These are phyloP conservation scores for Trichoderma sp. DNA, from an alignment of 2,329 filamentous ascomycete species.

Conservation along the genomic window DNA sequence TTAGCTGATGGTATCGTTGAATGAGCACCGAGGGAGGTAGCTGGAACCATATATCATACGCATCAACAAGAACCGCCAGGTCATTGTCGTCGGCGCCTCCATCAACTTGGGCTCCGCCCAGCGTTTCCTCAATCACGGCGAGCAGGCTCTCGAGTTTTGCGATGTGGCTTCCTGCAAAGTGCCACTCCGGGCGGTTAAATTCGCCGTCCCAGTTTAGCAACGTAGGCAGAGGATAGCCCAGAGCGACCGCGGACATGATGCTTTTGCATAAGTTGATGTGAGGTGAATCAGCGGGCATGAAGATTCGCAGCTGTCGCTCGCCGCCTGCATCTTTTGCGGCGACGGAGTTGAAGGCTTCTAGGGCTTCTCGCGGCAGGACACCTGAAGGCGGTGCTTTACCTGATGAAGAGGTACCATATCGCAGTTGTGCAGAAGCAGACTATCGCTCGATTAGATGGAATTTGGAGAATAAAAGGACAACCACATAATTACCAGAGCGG, in stretches of 20 bases:
- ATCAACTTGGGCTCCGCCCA: background rate
- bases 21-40: constrained; percentile 39
- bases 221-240: constrained; percentile 39
- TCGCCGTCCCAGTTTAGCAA: constrained; percentile 40
- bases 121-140: constrained; percentile 29
- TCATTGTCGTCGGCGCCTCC: constrained; percentile 3
- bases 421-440: background rate
- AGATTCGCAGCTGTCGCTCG: constrained; percentile 35
- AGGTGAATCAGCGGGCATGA: constrained; percentile 40
- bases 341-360: background rate
- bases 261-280: constrained; percentile 40
- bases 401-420: background rate
- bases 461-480: background rate
- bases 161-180: constrained; percentile 39
- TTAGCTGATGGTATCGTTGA: constrained; percentile 31
- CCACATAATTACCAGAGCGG: background rate
- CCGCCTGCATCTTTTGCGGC: background rate
- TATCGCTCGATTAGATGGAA: background rate
- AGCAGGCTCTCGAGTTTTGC: constrained; percentile 36
- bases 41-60: constrained; percentile 42
- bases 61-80: constrained; percentile 38
- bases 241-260: constrained; percentile 39
- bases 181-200: constrained; percentile 38
- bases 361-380: background rate
- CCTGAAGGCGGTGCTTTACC: background rate